Evolutionary conservation across 78 protist species (phyloP), one percentile per base, ranked within the genome.

Genomic region (Emiliania huxleyi): DNA sequence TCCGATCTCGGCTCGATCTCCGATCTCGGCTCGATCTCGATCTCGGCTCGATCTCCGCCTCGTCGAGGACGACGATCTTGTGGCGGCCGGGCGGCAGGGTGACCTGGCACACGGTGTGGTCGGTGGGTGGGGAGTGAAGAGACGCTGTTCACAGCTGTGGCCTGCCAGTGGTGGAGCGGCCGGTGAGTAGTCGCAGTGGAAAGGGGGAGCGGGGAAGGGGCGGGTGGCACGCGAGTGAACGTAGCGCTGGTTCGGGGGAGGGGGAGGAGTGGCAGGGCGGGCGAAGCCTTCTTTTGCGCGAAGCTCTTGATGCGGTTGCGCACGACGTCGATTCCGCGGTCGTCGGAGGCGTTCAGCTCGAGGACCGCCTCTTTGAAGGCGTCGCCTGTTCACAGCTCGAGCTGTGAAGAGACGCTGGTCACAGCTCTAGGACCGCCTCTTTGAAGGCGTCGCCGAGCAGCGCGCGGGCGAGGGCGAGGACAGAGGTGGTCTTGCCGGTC

Each of bases 241-340:
- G n/a, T n/a, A n/a, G n/a, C n/a, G n/a, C n/a, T n/a, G n/a, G n/a
- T n/a, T n/a, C n/a, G n/a, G n/a, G n/a, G n/a, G n/a, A n/a, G n/a
- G n/a, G n/a, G n/a, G n/a, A n/a, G n/a, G n/a, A n/a, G n/a, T n/a
- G n/a, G n/a, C n/a, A n/a, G n/a, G n/a, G n/a, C n/a, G n/a, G n/a
- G n/a, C n/a, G n/a, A n/a, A n/a, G n/a, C n/a, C 95, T 98, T 98
- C 92, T 96, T 95, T 95, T 99, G 99, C 0, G 99, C 99, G 84
- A 99, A 99, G 83, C 94, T 96, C 94, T 99, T 99, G 94, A 99
- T 99, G 79, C 97, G 97, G 84, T 97, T 96, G 29, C 99, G 95
- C 25, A 99, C 99, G 1, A 98, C 99, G 38, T 98, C 99, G 45
- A 99, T 98, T 15, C 99, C 99, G 0, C 99, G 94, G n/a, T 98